phyloP scores from a whole-genome alignment of 176 grass and related monocot genomes.

The Puya raimondii region DNA sequence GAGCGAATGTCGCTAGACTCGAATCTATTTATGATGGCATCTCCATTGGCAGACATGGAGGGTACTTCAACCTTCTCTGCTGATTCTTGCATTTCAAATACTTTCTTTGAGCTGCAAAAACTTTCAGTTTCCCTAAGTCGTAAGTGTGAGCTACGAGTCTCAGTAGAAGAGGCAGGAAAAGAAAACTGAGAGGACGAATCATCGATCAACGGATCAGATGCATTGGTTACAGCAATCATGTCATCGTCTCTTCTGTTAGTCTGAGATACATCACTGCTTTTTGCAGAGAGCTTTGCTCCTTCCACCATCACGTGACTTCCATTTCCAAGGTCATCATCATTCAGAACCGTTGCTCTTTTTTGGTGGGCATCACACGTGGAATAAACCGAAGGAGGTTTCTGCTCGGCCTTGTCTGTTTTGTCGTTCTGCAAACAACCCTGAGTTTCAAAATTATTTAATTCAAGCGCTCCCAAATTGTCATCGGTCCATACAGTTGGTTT shows the following conservation, averaged over 20 bases:
- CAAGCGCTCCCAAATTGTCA: not conserved
- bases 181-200: not conserved
- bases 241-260: constrained; percentile 22
- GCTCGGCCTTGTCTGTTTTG: not conserved
- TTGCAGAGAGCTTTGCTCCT: constrained; percentile 22
- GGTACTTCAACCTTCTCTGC: constrained; percentile 23
- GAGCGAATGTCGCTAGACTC: constrained; percentile 20
- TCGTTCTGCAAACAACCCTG: constrained; percentile 15
- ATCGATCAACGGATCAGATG: constrained; percentile 19
- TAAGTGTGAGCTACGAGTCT: constrained; percentile 16
- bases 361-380: constrained; percentile 21
- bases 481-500: constrained; percentile 12
- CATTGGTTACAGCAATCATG: not conserved
- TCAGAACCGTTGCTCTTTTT: not conserved
- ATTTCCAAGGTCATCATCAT: not conserved
- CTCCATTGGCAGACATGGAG: constrained; percentile 9
- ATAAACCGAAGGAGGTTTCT: constrained; percentile 4
- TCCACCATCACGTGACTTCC: not conserved
- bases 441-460: constrained; percentile 17
- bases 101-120: constrained; percentile 9
- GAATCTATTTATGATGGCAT: constrained; percentile 5
- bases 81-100: not conserved
- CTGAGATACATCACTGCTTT: constrained; percentile 13
- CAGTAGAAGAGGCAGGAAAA: constrained; percentile 2
- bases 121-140: constrained; percentile 13